phyloP scores from a whole-genome alignment of 768 basidiomycete genomes.

The Mycena venus region DNA sequence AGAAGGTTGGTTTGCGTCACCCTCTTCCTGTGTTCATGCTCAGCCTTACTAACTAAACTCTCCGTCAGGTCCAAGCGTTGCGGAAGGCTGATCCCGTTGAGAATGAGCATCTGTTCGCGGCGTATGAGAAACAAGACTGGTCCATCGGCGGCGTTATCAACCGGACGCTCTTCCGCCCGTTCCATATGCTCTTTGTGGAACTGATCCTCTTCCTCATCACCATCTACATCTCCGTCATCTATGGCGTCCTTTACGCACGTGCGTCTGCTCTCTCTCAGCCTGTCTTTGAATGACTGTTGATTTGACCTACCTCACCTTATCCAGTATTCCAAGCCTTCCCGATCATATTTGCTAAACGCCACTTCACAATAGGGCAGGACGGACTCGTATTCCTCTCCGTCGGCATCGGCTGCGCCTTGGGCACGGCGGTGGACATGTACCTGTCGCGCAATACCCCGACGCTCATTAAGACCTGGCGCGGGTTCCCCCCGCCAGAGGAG shows the following conservation, averaged over 20 bases:
- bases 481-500: constrained; percentile 76
- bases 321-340: constrained; percentile 72
- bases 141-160: constrained; percentile 67
- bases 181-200: constrained; percentile 72
- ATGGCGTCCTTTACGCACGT: constrained; percentile 72
- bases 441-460: constrained; percentile 53
- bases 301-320: too few species aligned
- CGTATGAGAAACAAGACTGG: constrained; percentile 72
- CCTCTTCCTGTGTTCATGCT: neutral
- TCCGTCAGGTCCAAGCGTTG: constrained; percentile 57
- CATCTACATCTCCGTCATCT: constrained; percentile 71
- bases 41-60: too few species aligned
- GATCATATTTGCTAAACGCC: constrained; percentile 55
- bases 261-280: constrained; percentile 38
- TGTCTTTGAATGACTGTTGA: too few species aligned
- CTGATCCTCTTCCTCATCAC: constrained; percentile 75
- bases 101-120: constrained; percentile 62
- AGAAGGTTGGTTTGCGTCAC: too few species aligned
- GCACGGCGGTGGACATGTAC: constrained; percentile 54
- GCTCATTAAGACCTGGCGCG: too few species aligned
- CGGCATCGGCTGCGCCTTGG: constrained; percentile 61
- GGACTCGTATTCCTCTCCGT: constrained; percentile 72
- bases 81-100: constrained; percentile 63
- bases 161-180: constrained; percentile 71
- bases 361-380: constrained; percentile 54